A percentile compares a stretch with the other conserved stretches of the same genome.
phyloP scores from a whole-genome alignment of 1,139 yeast genomes.

The Meyerozyma athensensis region DNA sequence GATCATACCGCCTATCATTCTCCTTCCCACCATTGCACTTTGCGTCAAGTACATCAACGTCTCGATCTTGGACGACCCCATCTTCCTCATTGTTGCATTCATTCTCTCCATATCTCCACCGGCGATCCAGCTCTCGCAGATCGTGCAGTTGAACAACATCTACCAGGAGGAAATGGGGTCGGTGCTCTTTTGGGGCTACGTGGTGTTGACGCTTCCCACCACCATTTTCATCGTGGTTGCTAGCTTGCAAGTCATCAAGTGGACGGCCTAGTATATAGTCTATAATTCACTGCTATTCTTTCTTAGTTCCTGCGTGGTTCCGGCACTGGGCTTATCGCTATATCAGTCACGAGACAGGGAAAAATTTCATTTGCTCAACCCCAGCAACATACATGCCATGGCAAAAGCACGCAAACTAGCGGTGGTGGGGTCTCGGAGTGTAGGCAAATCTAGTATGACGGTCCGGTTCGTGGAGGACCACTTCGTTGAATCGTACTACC shows the following conservation, averaged over 20 bases:
- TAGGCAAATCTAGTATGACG: slow-evolving; percentile 84
- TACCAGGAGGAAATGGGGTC: slow-evolving; percentile 83
- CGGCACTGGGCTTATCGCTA: not conserved
- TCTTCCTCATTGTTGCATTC: slow-evolving; percentile 71
- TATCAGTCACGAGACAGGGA: slow-evolving; percentile 5
- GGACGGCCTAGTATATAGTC: slow-evolving; percentile 24
- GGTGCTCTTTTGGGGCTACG: slow-evolving; percentile 85
- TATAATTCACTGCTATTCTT: not conserved
- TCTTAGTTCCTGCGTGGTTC: not conserved
- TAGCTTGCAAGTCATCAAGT: slow-evolving; percentile 60
- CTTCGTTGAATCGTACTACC: slow-evolving; percentile 85
- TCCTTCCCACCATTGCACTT: slow-evolving; percentile 64
- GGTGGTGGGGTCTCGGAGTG: slow-evolving; percentile 85
- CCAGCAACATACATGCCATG: slow-evolving; percentile 16
- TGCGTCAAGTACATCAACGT: slow-evolving; percentile 61
- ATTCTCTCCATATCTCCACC: slow-evolving; percentile 77
- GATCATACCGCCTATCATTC: slow-evolving; percentile 66
- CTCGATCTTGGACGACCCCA: slow-evolving; percentile 79
- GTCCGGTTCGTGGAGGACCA: slow-evolving; percentile 86
- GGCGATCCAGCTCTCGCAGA: slow-evolving; percentile 79
- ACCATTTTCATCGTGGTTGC: slow-evolving; percentile 68
- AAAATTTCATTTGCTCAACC: slow-evolving; percentile 4
- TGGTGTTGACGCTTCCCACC: slow-evolving; percentile 69
- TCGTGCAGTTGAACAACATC: slow-evolving; percentile 70
- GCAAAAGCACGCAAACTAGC: slow-evolving; percentile 72